Base-by-base conservation (phyloP, 2,329 filamentous ascomycete species). In the Aspergillus pseudoviridinutans region DNA sequence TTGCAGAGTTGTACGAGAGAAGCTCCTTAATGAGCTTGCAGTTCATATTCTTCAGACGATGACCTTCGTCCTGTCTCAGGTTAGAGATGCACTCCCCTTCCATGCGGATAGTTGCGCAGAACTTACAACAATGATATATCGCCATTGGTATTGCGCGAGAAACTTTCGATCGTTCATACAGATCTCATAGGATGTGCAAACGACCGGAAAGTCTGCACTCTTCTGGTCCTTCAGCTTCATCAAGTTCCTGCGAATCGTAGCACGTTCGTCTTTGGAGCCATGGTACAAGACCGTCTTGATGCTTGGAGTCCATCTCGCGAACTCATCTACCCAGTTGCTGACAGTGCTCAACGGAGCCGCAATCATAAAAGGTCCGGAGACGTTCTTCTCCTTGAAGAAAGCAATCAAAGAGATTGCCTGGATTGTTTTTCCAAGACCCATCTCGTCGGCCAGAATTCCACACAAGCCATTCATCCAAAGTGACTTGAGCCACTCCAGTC, bases 111-210 rank as follows among this genome's bases (percentile, higher is more conserved):
- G n/a, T 20, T 28, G 9, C 0, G 38, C 22, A 29, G 14, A 6
- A 70, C 68, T 61, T 75, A 89, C 88, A 60, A 99, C 96, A 64
- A 99, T 94, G 68, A 99, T 97, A 66, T 96, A 97, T 54, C 95
- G 91, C 94, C 94, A 99, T 38, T 92, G 88, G 56, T 96, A 93
- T 57, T 89, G 88, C 0, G 87, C 86, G 4, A 99, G 78, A 38
- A 87, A 87, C 53, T 91, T 88, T 41, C 90, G 86, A 70, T 99
- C 94, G 66, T 91, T 88, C 76, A 99, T 87, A 54, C 95, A 92
- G 70, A 99, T 97, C 71, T 99, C 94, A 66, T 97, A 97, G 42
- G 89, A 95, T 0, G 94, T 99, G 68, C 92, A 92, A 0, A 97
- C 89, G 0, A 99, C 88, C 0, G 94, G 94, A 60, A 97, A 99